Base-by-base conservation (phyloP, 768 basidiomycete species). In the Boletales sp. region DNA sequence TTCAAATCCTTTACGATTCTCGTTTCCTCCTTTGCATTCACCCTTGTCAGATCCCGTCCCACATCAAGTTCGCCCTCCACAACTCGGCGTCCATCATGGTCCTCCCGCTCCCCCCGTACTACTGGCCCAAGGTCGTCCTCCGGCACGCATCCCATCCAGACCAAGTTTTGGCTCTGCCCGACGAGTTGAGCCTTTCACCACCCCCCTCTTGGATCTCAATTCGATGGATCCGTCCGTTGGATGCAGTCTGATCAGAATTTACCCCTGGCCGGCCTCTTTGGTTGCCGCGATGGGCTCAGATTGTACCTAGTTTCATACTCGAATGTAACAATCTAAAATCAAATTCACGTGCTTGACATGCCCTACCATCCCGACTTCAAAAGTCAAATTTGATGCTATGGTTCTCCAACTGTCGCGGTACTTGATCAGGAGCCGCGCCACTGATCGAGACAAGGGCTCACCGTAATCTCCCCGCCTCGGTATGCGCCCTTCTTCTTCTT, bases 401-500 rank as follows among this genome's bases (percentile, higher is more conserved):
- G 51, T 81, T 87, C 57, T 82, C 69, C 79, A 95, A 74, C 86
- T 93, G 55, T 8, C 21, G 24, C 50, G 51, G 35, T 43, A 24
- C 51, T 18, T 38, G 30, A 29, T 46, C 30, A 53, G 45, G 29
- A 24, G 18, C 14, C 15, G 9, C 4, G 51, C 29, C 32, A 45
- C 15, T 21, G n/a, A 37, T 40, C 7, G 5, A 19, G 56, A 27
- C 15, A 14, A 19, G 15, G 6, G 68, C 80, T 66, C 56, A 94
- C 92, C 42, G 94, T 95, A 53, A 99, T 99, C 64, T 94, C 90
- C 36, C 95, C 95, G 12, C 95, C 94, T 40, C 82, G 81, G 69
- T 97, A 97, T 53, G 87, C 92, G 4, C 94, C 95, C 59, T 89
- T 76, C 73, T 99, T 99, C 74, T 98, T 98, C 82, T 98, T 99